Percentiles rank a stretch among this genome's conserved stretches.
These are phyloP conservation scores for Phytopythium mirpurense DNA, from an alignment of 352 stramenopile species.

Conservation along the genomic window DNA sequence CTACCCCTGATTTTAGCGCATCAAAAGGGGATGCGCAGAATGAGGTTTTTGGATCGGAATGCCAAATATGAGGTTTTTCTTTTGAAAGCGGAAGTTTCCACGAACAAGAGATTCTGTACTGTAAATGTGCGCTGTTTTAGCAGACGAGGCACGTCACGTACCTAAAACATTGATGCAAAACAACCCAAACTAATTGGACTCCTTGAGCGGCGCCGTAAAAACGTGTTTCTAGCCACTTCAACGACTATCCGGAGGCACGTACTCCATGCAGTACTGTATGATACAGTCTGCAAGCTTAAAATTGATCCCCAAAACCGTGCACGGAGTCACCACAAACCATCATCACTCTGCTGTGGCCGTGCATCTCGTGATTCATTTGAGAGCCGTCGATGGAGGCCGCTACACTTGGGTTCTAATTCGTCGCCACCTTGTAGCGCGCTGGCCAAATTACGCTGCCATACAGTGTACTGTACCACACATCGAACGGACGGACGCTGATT, in stretches of 20 bases:
- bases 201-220: background rate
- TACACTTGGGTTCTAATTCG: too few species aligned
- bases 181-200: slow-evolving; percentile 4
- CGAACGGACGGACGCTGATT: background rate
- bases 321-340: too few species aligned
- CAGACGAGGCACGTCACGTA: background rate
- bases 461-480: background rate
- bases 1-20: background rate
- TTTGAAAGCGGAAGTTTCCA: slow-evolving; percentile 25
- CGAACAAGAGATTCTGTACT: slow-evolving; percentile 11
- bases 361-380: too few species aligned
- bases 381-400: too few species aligned
- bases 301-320: too few species aligned
- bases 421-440: too few species aligned
- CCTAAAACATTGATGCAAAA: background rate
- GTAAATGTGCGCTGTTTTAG: background rate
- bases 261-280: background rate
- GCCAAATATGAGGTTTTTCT: slow-evolving; percentile 11
- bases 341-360: too few species aligned
- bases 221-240: slow-evolving; percentile 14
- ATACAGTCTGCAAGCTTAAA: too few species aligned
- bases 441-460: background rate
- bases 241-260: slow-evolving; percentile 11
- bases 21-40: background rate
- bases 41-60: slow-evolving; percentile 5